These are phyloP conservation scores for Ustilago curta DNA, from an alignment of 1,284 basidiomycete species.

Conservation along the genomic window DNA sequence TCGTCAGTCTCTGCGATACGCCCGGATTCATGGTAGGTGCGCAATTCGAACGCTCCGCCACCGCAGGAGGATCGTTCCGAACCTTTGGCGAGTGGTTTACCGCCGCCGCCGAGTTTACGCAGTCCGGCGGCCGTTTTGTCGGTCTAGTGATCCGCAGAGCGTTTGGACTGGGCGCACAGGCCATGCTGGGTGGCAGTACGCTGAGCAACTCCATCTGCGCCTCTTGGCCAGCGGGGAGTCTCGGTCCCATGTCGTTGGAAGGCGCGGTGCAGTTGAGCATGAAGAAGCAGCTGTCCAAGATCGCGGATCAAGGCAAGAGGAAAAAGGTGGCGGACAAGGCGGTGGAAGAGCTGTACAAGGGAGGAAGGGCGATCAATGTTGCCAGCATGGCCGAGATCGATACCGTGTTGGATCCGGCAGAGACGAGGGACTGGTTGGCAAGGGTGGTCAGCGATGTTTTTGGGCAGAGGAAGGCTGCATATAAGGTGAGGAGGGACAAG, in stretches of 20 bases:
- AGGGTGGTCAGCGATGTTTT: constrained; percentile 19
- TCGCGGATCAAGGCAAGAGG: constrained; percentile 31
- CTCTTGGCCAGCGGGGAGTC: constrained; percentile 41
- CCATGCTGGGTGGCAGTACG: constrained; percentile 50
- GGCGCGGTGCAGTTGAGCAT: constrained; percentile 51
- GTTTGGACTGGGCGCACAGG: constrained; percentile 55
- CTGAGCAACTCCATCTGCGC: constrained; percentile 41
- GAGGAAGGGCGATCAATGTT: constrained; percentile 45
- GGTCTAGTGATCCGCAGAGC: constrained; percentile 44
- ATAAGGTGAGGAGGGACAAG: constrained; percentile 9
- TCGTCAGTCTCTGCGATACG: constrained; percentile 53
- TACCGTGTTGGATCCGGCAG: constrained; percentile 54
- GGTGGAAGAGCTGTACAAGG: constrained; percentile 45
- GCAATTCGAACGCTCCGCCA: constrained; percentile 27
- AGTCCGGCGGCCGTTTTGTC: constrained; percentile 40
- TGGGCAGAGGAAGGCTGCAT: constrained; percentile 24
- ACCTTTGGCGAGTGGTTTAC: constrained; percentile 55
- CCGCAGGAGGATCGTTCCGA: constrained; percentile 37
- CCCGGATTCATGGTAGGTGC: constrained; percentile 61
- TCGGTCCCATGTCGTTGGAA: constrained; percentile 53
- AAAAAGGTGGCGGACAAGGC: constrained; percentile 18
- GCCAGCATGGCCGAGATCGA: constrained; percentile 53
- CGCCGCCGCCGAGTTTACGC: constrained; percentile 28
- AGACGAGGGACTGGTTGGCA: constrained; percentile 48
- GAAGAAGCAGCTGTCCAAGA: constrained; percentile 48